phyloP scores from a whole-genome alignment of 2,329 filamentous ascomycete genomes.

The Diaporthe capsici region DNA sequence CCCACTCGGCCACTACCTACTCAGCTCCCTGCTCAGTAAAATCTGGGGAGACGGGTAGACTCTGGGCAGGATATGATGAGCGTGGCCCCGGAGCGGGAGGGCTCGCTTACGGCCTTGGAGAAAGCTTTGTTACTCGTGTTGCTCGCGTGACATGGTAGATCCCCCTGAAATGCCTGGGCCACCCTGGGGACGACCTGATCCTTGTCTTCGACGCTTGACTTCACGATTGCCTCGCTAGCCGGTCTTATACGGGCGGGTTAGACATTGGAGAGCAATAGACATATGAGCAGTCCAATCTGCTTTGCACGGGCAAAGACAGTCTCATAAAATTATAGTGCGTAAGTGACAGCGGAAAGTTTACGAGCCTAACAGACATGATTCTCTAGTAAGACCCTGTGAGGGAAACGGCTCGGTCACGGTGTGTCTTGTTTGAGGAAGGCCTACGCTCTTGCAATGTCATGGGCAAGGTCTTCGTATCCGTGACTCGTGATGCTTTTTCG shows the following conservation, averaged over 20 bases:
- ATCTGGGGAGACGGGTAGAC: neutral
- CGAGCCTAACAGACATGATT: neutral
- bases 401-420: neutral
- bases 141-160: neutral
- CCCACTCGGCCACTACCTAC: neutral
- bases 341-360: neutral
- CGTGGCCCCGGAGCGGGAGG: neutral
- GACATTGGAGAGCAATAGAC: neutral
- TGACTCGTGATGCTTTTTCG: neutral
- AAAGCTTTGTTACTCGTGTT: conserved; percentile 2
- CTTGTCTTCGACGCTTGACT: neutral
- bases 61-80: neutral
- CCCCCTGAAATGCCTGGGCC: neutral
- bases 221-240: neutral
- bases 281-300: neutral
- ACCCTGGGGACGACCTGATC: neutral
- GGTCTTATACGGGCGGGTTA: too few relatives aligned
- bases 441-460: neutral
- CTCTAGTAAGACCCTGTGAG: neutral
- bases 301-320: too few relatives aligned
- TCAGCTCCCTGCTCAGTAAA: neutral
- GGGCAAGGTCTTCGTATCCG: neutral
- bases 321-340: neutral
- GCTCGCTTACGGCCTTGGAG: conserved; percentile 1
- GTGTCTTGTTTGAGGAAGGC: neutral